Conservation (phyloP, 495 filamentous ascomycete genomes). For the Durotheca rogersii region DNA sequence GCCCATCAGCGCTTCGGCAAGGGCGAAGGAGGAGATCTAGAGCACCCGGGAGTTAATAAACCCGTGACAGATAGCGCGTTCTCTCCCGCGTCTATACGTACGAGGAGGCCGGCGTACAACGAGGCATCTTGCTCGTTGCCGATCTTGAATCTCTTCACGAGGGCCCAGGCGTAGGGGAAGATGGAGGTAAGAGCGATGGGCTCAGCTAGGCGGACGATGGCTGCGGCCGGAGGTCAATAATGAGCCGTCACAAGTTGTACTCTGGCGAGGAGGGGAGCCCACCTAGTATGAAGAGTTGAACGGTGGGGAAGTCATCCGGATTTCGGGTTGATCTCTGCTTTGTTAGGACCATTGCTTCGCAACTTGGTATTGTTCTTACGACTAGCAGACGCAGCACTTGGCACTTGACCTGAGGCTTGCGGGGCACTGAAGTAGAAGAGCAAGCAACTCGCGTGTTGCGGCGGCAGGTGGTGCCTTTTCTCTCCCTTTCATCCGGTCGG, state of each 20-base stretch:
- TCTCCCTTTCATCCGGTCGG: slow-evolving; percentile 9
- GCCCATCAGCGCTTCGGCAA: slow-evolving; percentile 77
- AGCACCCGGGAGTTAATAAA: background rate
- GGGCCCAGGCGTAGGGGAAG: slow-evolving; percentile 84
- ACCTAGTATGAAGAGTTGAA: slow-evolving; percentile 79
- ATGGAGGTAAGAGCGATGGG: slow-evolving; percentile 86
- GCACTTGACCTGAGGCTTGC: slow-evolving; percentile 18
- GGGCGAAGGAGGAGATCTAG: slow-evolving; percentile 72
- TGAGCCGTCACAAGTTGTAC: background rate
- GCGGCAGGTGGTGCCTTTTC: slow-evolving; percentile 22
- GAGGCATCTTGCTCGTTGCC: slow-evolving; percentile 69
- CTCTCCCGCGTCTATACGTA: slow-evolving; percentile 11
- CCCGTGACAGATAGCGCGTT: background rate
- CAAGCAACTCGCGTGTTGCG: slow-evolving; percentile 23
- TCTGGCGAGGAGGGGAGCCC: slow-evolving; percentile 25
- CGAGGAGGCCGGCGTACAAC: slow-evolving; percentile 78
- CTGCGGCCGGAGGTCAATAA: slow-evolving; percentile 11
- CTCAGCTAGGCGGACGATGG: slow-evolving; percentile 71
- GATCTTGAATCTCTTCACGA: slow-evolving; percentile 72
- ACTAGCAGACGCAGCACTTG: slow-evolving; percentile 33
- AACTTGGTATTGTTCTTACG: slow-evolving; percentile 37
- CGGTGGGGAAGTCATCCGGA: slow-evolving; percentile 66
- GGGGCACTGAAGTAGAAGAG: slow-evolving; percentile 16
- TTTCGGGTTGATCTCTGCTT: slow-evolving; percentile 49
- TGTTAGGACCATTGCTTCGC: slow-evolving; percentile 47